These are phyloP conservation scores for Ormosia semicastrata DNA, from an alignment of 306 rosid genomes.

Conservation along the genomic window DNA sequence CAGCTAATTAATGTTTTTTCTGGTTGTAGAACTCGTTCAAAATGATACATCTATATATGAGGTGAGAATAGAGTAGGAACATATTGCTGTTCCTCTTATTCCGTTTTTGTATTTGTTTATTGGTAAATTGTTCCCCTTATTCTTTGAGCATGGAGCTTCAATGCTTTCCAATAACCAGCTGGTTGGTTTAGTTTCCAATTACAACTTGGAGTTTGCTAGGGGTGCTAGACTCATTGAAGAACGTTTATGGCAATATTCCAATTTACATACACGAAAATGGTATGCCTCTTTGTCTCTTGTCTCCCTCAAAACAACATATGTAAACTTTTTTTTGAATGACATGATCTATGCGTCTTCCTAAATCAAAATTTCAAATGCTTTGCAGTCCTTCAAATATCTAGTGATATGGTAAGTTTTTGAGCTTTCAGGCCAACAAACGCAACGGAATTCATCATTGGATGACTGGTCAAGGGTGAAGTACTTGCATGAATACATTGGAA, in stretches of 20 bases:
- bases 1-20: background rate
- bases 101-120: too few species aligned
- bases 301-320: background rate
- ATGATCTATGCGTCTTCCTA: background rate
- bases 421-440: slow-evolving; percentile 42
- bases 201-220: slow-evolving; percentile 16
- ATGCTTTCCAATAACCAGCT: background rate
- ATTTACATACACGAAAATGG: slow-evolving; percentile 48
- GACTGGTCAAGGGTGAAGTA: slow-evolving; percentile 46
- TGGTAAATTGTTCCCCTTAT: too few species aligned
- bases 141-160: background rate
- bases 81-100: background rate
- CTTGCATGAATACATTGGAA: slow-evolving; percentile 33
- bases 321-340: background rate
- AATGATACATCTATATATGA: background rate
- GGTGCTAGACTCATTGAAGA: slow-evolving; percentile 33
- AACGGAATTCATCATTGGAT: slow-evolving; percentile 39
- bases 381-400: background rate
- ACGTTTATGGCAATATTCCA: slow-evolving; percentile 28
- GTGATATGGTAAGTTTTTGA: background rate
- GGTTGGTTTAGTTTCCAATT: slow-evolving; percentile 27
- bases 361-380: background rate
- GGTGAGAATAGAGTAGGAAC: slow-evolving; percentile 27
- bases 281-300: background rate
- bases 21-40: background rate